A percentile compares a stretch with the other conserved stretches of the same genome.
Evolutionary conservation across 2,329 filamentous ascomycete genomes (phyloP).

Genomic region (Penicillium italicum): DNA sequence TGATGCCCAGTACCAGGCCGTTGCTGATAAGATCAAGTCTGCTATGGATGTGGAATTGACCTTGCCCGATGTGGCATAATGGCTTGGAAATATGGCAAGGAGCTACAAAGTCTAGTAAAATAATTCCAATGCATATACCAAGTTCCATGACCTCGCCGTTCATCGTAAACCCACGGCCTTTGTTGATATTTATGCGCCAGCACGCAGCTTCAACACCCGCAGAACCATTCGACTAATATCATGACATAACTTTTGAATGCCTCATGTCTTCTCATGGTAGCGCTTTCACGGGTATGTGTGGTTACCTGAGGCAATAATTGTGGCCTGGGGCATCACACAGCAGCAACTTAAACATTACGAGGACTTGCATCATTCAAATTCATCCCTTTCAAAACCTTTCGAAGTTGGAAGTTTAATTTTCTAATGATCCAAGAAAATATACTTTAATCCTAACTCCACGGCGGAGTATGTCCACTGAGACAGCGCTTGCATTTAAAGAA

Average conservation of each 20-base stretch:
- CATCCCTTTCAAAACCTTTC: background rate
- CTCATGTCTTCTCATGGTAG: background rate
- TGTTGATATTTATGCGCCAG: too few relatives aligned
- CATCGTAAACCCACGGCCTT: background rate
- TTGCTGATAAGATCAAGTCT: conserved; percentile 36
- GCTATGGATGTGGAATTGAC: conserved; percentile 35
- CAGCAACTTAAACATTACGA: background rate
- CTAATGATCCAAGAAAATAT: background rate
- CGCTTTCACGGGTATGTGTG: background rate
- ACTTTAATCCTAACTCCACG: background rate
- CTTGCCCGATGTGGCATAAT: conserved; percentile 37
- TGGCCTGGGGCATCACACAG: background rate
- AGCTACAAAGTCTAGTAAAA: background rate
- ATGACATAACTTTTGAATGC: background rate
- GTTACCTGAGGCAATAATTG: background rate
- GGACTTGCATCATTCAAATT: background rate
- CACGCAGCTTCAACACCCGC: background rate
- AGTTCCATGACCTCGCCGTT: background rate
- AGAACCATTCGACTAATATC: background rate
- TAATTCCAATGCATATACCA: conserved; percentile 3
- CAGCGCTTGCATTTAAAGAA: background rate
- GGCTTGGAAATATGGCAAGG: background rate
- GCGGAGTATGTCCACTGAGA: too few relatives aligned
- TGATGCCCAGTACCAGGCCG: conserved; percentile 28
- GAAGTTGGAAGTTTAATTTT: background rate